Evolutionary conservation across 768 basidiomycete species (phyloP).

Genomic region (Serendipita sp.): DNA sequence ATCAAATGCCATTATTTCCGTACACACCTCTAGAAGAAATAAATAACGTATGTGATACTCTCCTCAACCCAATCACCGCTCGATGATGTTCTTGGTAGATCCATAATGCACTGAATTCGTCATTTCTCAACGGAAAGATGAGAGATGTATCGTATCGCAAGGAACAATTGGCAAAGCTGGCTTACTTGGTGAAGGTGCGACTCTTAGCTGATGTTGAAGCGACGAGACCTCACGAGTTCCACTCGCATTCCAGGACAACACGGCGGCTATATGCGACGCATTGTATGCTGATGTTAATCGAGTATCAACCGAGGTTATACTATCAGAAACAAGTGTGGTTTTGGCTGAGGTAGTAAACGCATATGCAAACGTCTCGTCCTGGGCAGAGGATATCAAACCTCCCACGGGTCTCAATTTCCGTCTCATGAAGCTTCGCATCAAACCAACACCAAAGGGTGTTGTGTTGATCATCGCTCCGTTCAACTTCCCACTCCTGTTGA

Average conservation of each 20-base stretch:
- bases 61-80: neutral
- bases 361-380: neutral
- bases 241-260: neutral
- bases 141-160: conserved; percentile 51
- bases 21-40: neutral
- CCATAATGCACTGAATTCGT: conserved; percentile 35
- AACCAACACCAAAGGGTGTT: conserved; percentile 1
- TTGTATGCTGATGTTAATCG: neutral
- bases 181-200: conserved; percentile 33
- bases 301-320: neutral
- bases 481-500: conserved; percentile 3
- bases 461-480: neutral
- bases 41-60: neutral
- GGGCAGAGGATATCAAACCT: conserved; percentile 1
- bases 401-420: neutral
- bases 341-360: neutral
- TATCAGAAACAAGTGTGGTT: neutral
- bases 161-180: conserved; percentile 57
- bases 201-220: neutral
- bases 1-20: neutral
- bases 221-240: neutral
- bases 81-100: conserved; percentile 20
- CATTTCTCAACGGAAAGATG: conserved; percentile 50
- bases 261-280: neutral
- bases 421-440: neutral